These are phyloP conservation scores for Penicillium canescens DNA, from an alignment of 495 filamentous ascomycete genomes.

Conservation along the genomic window DNA sequence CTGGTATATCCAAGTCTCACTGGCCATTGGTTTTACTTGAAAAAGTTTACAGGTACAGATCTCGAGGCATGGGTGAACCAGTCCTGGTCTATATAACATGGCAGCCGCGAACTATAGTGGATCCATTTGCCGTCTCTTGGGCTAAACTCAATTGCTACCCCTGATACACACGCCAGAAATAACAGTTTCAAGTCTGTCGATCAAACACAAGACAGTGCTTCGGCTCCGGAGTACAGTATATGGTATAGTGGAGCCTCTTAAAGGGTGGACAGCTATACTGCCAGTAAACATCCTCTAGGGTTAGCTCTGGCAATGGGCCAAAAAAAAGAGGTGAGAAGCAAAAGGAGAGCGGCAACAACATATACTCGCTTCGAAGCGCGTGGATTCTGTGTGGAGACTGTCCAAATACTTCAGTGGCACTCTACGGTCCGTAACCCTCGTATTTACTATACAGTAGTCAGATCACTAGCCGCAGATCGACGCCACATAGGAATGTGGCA, in stretches of 20 bases:
- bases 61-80: not conserved
- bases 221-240: too few species aligned
- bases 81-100: not conserved
- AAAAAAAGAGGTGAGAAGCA: too few species aligned
- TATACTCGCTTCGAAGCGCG: too few species aligned
- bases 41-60: not conserved
- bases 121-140: conserved; percentile 8
- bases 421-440: not conserved
- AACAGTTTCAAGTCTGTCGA: not conserved
- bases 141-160: conserved; percentile 16
- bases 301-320: too few species aligned
- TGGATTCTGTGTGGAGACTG: too few species aligned
- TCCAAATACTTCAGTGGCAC: not conserved
- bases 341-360: too few species aligned
- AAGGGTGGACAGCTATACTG: too few species aligned
- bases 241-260: too few species aligned
- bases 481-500: conserved; percentile 4
- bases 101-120: conserved; percentile 20
- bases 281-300: too few species aligned
- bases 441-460: not conserved
- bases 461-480: conserved; percentile 4
- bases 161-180: conserved; percentile 2
- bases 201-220: not conserved
- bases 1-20: not conserved
- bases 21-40: not conserved